phyloP scores from a whole-genome alignment of 1,139 yeast species.

The Taphrina communis region DNA sequence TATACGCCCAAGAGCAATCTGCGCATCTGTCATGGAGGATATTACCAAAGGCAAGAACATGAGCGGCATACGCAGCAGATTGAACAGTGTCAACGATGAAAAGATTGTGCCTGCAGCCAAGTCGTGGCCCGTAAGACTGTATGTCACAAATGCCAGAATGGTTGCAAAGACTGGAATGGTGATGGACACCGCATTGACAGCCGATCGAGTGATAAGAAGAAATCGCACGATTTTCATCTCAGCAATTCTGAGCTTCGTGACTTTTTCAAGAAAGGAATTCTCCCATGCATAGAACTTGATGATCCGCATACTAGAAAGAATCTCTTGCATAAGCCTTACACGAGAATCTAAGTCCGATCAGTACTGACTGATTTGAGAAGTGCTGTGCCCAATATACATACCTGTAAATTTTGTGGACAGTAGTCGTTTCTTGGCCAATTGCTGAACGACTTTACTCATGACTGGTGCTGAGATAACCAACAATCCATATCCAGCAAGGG shows the following conservation, averaged over 20 bases:
- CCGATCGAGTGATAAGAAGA: constrained; percentile 62
- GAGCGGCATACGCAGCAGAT: constrained; percentile 72
- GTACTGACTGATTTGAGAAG: neutral
- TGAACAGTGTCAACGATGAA: constrained; percentile 77
- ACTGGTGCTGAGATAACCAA: constrained; percentile 52
- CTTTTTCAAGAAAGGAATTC: constrained; percentile 59
- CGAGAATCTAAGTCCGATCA: constrained; percentile 61
- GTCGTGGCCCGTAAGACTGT: constrained; percentile 61
- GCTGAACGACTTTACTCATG: constrained; percentile 51
- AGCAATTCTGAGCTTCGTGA: constrained; percentile 57
- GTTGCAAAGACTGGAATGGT: constrained; percentile 72
- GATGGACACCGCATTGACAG: constrained; percentile 64
- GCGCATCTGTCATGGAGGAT: constrained; percentile 68
- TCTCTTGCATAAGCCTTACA: constrained; percentile 67
- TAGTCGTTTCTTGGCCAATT: constrained; percentile 56
- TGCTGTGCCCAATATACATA: neutral
- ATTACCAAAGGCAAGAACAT: constrained; percentile 68
- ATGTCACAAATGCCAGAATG: constrained; percentile 72
- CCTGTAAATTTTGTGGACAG: constrained; percentile 54
- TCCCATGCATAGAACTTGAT: constrained; percentile 82
- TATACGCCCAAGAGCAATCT: constrained; percentile 66
- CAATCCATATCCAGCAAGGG: constrained; percentile 67
- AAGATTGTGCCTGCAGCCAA: constrained; percentile 75
- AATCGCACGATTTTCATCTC: constrained; percentile 55
- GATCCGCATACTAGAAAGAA: constrained; percentile 67